Conservation (phyloP, 2,329 filamentous ascomycete species). For the Elsinoe ampelina region DNA sequence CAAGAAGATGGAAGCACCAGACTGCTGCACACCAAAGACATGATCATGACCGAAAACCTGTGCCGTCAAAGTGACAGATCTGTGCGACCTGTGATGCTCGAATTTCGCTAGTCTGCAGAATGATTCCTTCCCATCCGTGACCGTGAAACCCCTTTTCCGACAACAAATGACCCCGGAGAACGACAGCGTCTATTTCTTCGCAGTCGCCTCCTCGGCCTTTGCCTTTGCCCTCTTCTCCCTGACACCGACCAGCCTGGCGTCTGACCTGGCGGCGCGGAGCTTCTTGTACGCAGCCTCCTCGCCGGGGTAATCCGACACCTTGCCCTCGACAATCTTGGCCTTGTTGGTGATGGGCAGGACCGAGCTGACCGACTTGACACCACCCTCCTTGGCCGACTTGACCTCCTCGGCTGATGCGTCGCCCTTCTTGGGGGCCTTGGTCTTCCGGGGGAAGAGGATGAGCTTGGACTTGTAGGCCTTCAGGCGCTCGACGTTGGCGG, state of each 20-base stretch:
- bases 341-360: slow-evolving; percentile 65
- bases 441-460: slow-evolving; percentile 95
- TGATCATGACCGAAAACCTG: not conserved
- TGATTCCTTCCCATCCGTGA: slow-evolving; percentile 5
- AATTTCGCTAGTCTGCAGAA: slow-evolving; percentile 11
- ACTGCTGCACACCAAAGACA: slow-evolving; percentile 4
- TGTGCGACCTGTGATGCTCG: slow-evolving; percentile 1
- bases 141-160: slow-evolving; percentile 7
- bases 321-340: slow-evolving; percentile 68
- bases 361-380: slow-evolving; percentile 31
- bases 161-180: not conserved
- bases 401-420: slow-evolving; percentile 78
- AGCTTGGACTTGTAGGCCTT: slow-evolving; percentile 95
- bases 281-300: slow-evolving; percentile 81
- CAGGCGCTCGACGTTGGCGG: slow-evolving; percentile 92
- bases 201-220: slow-evolving; percentile 71
- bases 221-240: slow-evolving; percentile 91
- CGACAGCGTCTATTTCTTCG: slow-evolving; percentile 63
- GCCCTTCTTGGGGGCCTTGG: slow-evolving; percentile 86
- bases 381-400: slow-evolving; percentile 55
- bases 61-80: not conserved
- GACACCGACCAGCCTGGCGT: slow-evolving; percentile 70
- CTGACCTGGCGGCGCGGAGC: slow-evolving; percentile 75
- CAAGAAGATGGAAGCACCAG: slow-evolving; percentile 11
- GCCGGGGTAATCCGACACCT: slow-evolving; percentile 58